Conservation (phyloP, 805 yeast genomes). For the Saccharomycopsis sp. region DNA sequence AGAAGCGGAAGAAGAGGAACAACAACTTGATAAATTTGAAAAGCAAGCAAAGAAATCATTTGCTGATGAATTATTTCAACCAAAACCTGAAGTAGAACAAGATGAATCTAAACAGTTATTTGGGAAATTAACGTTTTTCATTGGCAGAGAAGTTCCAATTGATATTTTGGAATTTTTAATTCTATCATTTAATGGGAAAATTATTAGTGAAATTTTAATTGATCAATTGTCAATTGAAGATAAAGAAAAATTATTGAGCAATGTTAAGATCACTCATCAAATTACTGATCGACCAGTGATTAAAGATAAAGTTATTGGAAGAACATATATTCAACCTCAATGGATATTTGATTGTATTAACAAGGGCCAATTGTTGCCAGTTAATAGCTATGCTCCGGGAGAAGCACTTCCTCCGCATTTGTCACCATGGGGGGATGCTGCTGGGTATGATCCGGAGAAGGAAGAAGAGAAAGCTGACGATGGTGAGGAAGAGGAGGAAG, state of each 20-base stretch:
- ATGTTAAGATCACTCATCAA: conserved; percentile 72
- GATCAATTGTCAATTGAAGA: conserved; percentile 45
- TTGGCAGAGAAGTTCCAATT: conserved; percentile 93
- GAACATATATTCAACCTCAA: conserved; percentile 95
- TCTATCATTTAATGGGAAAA: conserved; percentile 77
- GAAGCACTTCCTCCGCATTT: conserved; percentile 94
- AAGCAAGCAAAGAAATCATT: conserved; percentile 51
- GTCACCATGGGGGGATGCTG: conserved; percentile 98
- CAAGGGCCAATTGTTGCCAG: conserved; percentile 66
- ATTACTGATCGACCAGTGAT: conserved; percentile 88
- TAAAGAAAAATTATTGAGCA: conserved; percentile 41
- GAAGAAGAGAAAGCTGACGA: conserved; percentile 37
- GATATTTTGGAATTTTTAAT: conserved; percentile 86
- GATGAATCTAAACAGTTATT: conserved; percentile 63
- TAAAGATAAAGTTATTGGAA: conserved; percentile 70
- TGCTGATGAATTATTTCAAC: conserved; percentile 73
- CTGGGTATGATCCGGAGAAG: conserved; percentile 79
- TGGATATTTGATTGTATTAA: conserved; percentile 94
- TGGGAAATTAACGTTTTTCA: conserved; percentile 67
- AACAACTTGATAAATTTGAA: conserved; percentile 63
- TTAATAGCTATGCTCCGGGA: conserved; percentile 84
- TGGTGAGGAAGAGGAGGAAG: conserved; percentile 40
- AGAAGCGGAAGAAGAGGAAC: conserved; percentile 29
- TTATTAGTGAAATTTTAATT: conserved; percentile 82
- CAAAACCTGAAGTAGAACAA: conserved; percentile 33